Conservation (phyloP, 306 rosid genomes). For the Trifolium dubium region DNA sequence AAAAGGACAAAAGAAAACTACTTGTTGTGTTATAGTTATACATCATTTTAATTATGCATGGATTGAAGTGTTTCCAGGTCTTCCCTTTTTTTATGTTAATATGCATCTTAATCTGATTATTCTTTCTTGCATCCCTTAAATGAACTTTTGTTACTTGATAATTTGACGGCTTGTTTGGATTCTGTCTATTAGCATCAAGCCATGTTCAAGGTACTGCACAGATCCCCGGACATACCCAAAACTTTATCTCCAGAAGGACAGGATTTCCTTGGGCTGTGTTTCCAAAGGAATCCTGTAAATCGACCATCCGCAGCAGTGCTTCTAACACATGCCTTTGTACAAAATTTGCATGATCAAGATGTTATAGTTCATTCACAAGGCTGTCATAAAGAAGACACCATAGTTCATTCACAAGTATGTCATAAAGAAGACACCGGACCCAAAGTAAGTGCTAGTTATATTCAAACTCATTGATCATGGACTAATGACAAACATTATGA, state of each 20-base stretch:
- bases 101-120: constrained; percentile 6
- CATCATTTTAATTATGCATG: constrained; percentile 14
- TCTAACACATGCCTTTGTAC: constrained; percentile 80
- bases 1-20: not conserved
- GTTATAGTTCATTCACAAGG: constrained; percentile 41
- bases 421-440: constrained; percentile 51
- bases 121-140: constrained; percentile 30
- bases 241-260: constrained; percentile 75
- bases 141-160: constrained; percentile 19
- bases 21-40: not conserved
- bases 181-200: constrained; percentile 78
- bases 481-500: constrained; percentile 31
- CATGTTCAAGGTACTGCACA: constrained; percentile 92
- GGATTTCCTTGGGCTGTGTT: constrained; percentile 82
- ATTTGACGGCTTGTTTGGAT: constrained; percentile 34
- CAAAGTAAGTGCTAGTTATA: constrained; percentile 54
- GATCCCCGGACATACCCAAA: constrained; percentile 76
- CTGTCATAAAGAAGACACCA: constrained; percentile 49
- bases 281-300: constrained; percentile 85
- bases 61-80: not conserved
- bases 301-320: constrained; percentile 72
- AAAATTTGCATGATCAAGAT: constrained; percentile 58
- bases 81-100: not conserved
- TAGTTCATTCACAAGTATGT: constrained; percentile 40
- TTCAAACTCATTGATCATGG: not conserved